These are phyloP conservation scores for Amesomyces nigricolor DNA, from an alignment of 2,329 filamentous ascomycete genomes.

Conservation along the genomic window DNA sequence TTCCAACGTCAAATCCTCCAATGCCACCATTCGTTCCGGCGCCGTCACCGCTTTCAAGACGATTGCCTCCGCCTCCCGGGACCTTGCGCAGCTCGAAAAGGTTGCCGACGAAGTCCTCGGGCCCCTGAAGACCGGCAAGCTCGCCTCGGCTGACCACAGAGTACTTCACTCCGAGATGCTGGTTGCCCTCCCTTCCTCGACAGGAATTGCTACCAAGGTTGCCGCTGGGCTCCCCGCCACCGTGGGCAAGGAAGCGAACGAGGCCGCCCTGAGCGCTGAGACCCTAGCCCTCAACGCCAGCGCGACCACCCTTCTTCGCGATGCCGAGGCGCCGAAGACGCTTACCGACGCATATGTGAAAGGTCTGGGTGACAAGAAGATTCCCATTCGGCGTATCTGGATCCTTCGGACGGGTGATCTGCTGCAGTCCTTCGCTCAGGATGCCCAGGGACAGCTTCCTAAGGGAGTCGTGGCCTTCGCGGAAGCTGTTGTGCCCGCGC, in stretches of 20 bases:
- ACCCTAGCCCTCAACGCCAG: slow-evolving; percentile 65
- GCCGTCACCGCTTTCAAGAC: slow-evolving; percentile 68
- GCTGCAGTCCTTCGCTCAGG: slow-evolving; percentile 51
- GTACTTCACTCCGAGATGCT: slow-evolving; percentile 79
- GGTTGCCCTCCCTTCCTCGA: slow-evolving; percentile 54
- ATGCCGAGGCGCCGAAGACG: slow-evolving; percentile 57
- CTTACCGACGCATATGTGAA: slow-evolving; percentile 69
- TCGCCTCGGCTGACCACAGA: slow-evolving; percentile 79
- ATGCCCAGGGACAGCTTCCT: slow-evolving; percentile 37
- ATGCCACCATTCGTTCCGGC: slow-evolving; percentile 67
- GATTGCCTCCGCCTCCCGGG: slow-evolving; percentile 56
- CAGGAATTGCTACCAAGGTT: slow-evolving; percentile 59
- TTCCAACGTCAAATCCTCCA: slow-evolving; percentile 89
- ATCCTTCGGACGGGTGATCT: slow-evolving; percentile 67
- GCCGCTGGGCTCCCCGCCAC: slow-evolving; percentile 60
- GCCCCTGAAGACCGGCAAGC: slow-evolving; percentile 77
- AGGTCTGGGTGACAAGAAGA: slow-evolving; percentile 79
- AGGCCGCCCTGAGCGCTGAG: slow-evolving; percentile 71
- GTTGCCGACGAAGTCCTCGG: slow-evolving; percentile 71
- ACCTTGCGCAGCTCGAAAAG: slow-evolving; percentile 55
- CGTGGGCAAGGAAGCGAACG: slow-evolving; percentile 81
- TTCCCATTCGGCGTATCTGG: slow-evolving; percentile 74
- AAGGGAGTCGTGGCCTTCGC: slow-evolving; percentile 46
- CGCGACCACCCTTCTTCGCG: slow-evolving; percentile 55
- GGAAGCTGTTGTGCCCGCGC: slow-evolving; percentile 47